Evolutionary conservation across 78 protist genomes (phyloP).

Genomic region (Cavenderia fasciculata): DNA sequence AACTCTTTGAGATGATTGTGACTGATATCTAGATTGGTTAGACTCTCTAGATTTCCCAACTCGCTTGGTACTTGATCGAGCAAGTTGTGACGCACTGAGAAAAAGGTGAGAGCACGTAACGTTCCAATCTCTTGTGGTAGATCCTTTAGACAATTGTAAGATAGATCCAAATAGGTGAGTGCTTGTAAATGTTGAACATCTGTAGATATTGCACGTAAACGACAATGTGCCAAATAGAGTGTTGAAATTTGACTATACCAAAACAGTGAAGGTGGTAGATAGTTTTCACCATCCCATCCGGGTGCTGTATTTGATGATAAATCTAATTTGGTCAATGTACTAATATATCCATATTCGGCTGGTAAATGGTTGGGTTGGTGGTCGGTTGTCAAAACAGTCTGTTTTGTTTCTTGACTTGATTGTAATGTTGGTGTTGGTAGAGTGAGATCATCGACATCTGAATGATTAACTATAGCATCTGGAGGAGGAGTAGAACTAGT

Average conservation of each 20-base stretch:
- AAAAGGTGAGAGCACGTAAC: neutral
- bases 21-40: conserved; percentile 12
- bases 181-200: conserved; percentile 65
- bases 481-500: neutral
- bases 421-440: neutral
- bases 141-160: neutral
- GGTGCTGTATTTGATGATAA: conserved; percentile 38
- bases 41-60: neutral
- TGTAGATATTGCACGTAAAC: conserved; percentile 7
- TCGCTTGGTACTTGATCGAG: conserved; percentile 4
- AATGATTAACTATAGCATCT: neutral
- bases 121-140: conserved; percentile 29
- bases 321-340: conserved; percentile 23
- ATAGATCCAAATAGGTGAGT: conserved; percentile 44
- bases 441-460: neutral
- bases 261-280: conserved; percentile 35
- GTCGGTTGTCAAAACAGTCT: neutral
- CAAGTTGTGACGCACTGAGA: neutral
- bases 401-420: neutral
- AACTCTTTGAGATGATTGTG: conserved; percentile 10
- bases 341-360: conserved; percentile 27
- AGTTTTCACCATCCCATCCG: conserved; percentile 27
- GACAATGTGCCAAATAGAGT: conserved; percentile 15
- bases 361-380: conserved; percentile 16
- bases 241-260: conserved; percentile 53